A percentile compares a stretch with the other conserved stretches of the same genome.
These are phyloP conservation scores for Botrytis medusae DNA, from an alignment of 2,329 filamentous ascomycete genomes.

Conservation along the genomic window DNA sequence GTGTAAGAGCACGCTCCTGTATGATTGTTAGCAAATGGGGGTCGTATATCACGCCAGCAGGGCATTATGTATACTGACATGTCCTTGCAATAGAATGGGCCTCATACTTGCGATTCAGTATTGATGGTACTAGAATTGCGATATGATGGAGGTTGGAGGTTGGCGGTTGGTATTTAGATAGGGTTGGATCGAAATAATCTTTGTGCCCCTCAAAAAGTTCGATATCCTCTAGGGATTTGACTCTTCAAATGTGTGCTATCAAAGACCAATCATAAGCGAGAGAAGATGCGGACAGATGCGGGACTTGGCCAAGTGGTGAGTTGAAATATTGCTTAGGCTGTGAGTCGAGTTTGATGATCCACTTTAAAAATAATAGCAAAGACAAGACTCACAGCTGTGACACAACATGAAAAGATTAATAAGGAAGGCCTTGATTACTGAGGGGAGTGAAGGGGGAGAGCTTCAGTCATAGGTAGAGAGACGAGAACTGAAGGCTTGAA, in stretches of 20 bases:
- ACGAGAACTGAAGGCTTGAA: neutral
- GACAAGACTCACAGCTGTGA: neutral
- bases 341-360: neutral
- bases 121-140: conserved; percentile 15
- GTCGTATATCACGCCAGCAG: conserved; percentile 7
- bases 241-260: conserved; percentile 23
- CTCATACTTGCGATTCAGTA: conserved; percentile 67
- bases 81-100: conserved; percentile 92
- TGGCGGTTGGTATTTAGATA: conserved; percentile 15
- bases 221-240: conserved; percentile 21
- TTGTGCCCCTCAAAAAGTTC: conserved; percentile 26
- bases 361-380: neutral
- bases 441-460: neutral
- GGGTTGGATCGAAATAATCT: conserved; percentile 18
- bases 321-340: neutral
- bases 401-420: neutral
- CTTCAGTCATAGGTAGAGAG: neutral
- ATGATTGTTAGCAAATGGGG: conserved; percentile 17
- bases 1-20: conserved; percentile 87
- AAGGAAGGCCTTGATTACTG: neutral
- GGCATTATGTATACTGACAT: conserved; percentile 56
- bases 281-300: conserved; percentile 2
- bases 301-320: neutral
- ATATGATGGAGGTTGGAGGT: conserved; percentile 9
- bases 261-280: conserved; percentile 22